These are phyloP conservation scores for Lactifluus subvellereus DNA, from an alignment of 768 basidiomycete genomes.

Conservation along the genomic window DNA sequence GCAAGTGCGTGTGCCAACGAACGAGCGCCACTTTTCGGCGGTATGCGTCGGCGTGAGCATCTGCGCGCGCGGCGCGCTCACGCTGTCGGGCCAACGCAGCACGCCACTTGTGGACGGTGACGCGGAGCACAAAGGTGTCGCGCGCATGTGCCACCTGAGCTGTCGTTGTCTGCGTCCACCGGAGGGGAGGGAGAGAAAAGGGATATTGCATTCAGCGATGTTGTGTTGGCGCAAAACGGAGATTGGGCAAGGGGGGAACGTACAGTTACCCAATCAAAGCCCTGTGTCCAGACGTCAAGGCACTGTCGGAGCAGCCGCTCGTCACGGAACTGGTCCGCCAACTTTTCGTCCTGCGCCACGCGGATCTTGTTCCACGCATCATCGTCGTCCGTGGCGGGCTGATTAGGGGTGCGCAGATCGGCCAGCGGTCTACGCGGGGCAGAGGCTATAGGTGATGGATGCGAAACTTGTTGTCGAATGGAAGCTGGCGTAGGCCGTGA, in stretches of 20 bases:
- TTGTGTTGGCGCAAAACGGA: conserved; percentile 6
- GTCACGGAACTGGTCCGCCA: conserved; percentile 63
- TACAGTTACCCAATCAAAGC: conserved; percentile 69
- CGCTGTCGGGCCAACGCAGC: conserved; percentile 33
- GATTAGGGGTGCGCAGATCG: conserved; percentile 36
- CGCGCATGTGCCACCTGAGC: conserved; percentile 65
- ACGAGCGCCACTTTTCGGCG: conserved; percentile 39
- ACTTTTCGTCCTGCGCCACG: conserved; percentile 61
- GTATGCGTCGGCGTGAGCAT: conserved; percentile 40
- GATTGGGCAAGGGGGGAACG: conserved; percentile 29
- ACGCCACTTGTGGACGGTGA: conserved; percentile 58
- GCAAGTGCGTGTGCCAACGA: conserved; percentile 51
- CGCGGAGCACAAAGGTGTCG: conserved; percentile 56
- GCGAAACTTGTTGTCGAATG: conserved; percentile 3
- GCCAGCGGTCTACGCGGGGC: conserved; percentile 8
- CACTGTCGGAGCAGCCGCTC: conserved; percentile 61
- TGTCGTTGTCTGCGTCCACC: conserved; percentile 52
- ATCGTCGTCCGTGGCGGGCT: conserved; percentile 54
- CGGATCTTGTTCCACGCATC: conserved; percentile 76
- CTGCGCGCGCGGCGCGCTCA: conserved; percentile 41
- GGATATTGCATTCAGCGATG: not conserved
- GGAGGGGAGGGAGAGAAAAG: no score
- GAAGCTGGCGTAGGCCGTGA: conserved; percentile 10
- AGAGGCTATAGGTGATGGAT: not conserved
- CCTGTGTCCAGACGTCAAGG: conserved; percentile 71